Conservation (phyloP, 345 rosid species). For the Raphanus raphanistrum region DNA sequence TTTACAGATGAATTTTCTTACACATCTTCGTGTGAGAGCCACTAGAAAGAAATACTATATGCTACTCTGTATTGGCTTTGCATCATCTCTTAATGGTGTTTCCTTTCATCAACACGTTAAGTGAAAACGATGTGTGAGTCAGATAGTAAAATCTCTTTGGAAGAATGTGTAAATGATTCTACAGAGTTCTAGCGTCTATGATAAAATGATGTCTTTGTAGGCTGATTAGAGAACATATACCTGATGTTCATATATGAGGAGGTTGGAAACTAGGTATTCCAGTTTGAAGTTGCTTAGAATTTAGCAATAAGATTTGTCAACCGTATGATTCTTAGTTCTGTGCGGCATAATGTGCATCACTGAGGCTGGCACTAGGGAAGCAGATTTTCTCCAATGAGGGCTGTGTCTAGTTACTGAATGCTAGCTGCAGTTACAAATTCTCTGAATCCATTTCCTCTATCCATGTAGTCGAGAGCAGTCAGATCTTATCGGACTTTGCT, state of each 20-base stretch:
- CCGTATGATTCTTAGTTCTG: neutral
- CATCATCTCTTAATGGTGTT: neutral
- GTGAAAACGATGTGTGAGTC: neutral
- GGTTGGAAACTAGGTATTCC: neutral
- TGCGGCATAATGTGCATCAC: neutral
- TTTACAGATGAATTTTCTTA: neutral
- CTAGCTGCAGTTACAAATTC: neutral
- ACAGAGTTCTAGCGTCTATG: constrained; percentile 14
- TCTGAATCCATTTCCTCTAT: neutral
- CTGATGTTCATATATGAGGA: neutral
- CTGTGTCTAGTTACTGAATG: neutral
- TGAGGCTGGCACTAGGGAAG: neutral
- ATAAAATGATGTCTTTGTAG: constrained; percentile 3
- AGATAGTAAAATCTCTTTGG: neutral
- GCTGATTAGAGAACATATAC: neutral
- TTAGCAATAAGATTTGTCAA: neutral
- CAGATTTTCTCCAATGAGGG: neutral
- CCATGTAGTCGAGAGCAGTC: constrained; percentile 1
- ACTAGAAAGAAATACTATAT: neutral
- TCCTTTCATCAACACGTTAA: neutral
- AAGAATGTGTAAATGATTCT: neutral
- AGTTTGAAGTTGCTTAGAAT: neutral
- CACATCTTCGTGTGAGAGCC: neutral
- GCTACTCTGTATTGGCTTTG: neutral
- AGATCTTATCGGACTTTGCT: constrained; percentile 1